phyloP scores from a whole-genome alignment of 106 monocot species.

The Phalaenopsis aphrodite region DNA sequence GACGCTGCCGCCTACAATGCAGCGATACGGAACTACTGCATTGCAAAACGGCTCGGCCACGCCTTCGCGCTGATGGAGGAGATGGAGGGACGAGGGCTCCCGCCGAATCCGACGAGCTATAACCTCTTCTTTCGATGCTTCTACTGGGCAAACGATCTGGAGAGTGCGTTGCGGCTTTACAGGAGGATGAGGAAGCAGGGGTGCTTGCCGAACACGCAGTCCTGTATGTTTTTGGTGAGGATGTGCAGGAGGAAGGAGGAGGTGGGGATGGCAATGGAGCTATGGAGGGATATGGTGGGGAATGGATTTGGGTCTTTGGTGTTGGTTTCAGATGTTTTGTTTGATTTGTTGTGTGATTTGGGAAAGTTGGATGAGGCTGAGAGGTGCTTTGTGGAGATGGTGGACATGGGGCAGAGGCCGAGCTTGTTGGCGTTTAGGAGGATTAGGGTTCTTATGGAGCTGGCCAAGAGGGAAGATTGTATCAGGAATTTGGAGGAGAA shows the following conservation, averaged over 20 bases:
- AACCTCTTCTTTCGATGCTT: slow-evolving; percentile 76
- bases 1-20: slow-evolving; percentile 86
- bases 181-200: slow-evolving; percentile 47
- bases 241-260: slow-evolving; percentile 47
- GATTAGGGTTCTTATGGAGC: slow-evolving; percentile 73
- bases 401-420: slow-evolving; percentile 80
- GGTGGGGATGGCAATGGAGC: slow-evolving; percentile 51
- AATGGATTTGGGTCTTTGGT: slow-evolving; percentile 68
- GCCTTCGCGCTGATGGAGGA: slow-evolving; percentile 70
- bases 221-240: slow-evolving; percentile 80
- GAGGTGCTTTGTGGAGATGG: slow-evolving; percentile 72
- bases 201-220: slow-evolving; percentile 81
- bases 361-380: slow-evolving; percentile 79
- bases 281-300: slow-evolving; percentile 85
- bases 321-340: slow-evolving; percentile 72
- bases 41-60: slow-evolving; percentile 64
- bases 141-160: slow-evolving; percentile 70
- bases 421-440: slow-evolving; percentile 67
- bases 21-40: slow-evolving; percentile 77
- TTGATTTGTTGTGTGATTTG: slow-evolving; percentile 76
- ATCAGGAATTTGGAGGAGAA: slow-evolving; percentile 36
- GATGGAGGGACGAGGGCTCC: slow-evolving; percentile 41
- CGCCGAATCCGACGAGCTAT: slow-evolving; percentile 64
- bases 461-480: slow-evolving; percentile 52
- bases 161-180: slow-evolving; percentile 54